A percentile compares a stretch with the other conserved stretches of the same genome.
Conservation (phyloP, 495 filamentous ascomycete species). For the Aspergillus wentii region DNA sequence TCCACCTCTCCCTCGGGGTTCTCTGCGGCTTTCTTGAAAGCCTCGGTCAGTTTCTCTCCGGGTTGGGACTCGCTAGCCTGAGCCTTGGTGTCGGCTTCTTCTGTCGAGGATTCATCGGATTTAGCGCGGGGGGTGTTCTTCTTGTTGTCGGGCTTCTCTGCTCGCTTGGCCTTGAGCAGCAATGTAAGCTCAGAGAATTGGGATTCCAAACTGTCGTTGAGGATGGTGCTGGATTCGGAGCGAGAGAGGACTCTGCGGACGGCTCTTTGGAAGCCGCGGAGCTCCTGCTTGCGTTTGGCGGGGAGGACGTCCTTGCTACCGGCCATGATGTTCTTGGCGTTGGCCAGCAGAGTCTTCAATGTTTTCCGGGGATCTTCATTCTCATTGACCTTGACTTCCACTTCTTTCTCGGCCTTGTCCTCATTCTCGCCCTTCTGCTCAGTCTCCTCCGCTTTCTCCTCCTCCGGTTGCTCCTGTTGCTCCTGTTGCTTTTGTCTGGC, state of each 20-base stretch:
- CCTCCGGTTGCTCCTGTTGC: conserved; percentile 18
- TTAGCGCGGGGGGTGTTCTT: conserved; percentile 15
- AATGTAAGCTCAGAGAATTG: conserved; percentile 45
- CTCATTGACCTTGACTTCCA: conserved; percentile 18
- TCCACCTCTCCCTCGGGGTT: conserved; percentile 34
- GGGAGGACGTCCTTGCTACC: conserved; percentile 42
- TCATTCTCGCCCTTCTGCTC: conserved; percentile 22
- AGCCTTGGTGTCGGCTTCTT: conserved; percentile 3
- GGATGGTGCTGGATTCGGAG: conserved; percentile 33
- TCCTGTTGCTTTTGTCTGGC: conserved; percentile 21
- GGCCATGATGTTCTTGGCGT: conserved; percentile 51
- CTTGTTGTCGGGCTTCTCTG: conserved; percentile 19
- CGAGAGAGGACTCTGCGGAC: conserved; percentile 50
- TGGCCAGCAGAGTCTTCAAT: conserved; percentile 46
- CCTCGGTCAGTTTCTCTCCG: conserved; percentile 33
- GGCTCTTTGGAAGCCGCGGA: conserved; percentile 53
- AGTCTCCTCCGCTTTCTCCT: conserved; percentile 19
- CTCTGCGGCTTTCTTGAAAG: conserved; percentile 36
- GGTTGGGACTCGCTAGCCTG: conserved; percentile 16
- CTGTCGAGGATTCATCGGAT: conserved; percentile 3
- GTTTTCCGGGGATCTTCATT: conserved; percentile 32
- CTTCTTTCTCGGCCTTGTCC: conserved; percentile 16
- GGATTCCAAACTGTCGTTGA: conserved; percentile 45
- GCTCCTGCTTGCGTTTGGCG: conserved; percentile 58
- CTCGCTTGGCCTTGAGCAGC: conserved; percentile 36